A percentile compares a stretch with the other conserved stretches of the same genome.
These are phyloP conservation scores for Zymoseptoria brevis DNA, from an alignment of 2,329 filamentous ascomycete species.

Conservation along the genomic window DNA sequence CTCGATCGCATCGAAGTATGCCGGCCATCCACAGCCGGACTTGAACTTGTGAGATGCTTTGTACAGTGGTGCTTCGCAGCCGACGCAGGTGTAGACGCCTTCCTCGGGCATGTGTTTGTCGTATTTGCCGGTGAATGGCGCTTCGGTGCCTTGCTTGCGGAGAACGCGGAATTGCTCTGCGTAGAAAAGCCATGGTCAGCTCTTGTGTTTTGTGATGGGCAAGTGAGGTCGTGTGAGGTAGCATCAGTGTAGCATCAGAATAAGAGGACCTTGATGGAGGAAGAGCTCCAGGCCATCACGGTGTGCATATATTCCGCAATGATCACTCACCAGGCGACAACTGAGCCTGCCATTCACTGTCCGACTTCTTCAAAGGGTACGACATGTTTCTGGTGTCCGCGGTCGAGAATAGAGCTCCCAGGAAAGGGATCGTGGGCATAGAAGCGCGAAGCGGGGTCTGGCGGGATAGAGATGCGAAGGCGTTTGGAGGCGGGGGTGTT, in stretches of 20 bases:
- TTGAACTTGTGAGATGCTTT: conserved; percentile 92
- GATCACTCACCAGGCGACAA: conserved; percentile 57
- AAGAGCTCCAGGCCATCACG: neutral
- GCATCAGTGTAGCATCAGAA: neutral
- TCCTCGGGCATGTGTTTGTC: conserved; percentile 72
- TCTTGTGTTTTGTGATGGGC: conserved; percentile 26
- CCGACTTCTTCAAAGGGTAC: conserved; percentile 71
- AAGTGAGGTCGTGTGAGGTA: neutral
- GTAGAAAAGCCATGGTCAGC: neutral
- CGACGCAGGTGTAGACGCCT: conserved; percentile 82
- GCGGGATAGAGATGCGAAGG: conserved; percentile 25
- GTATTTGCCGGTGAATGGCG: conserved; percentile 69
- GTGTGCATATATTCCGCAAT: neutral
- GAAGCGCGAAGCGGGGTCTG: conserved; percentile 35
- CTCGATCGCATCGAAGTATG: conserved; percentile 92
- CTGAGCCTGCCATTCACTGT: conserved; percentile 84
- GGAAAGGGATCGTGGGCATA: conserved; percentile 71
- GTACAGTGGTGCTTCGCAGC: conserved; percentile 81
- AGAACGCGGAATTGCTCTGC: conserved; percentile 92
- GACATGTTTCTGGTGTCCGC: conserved; percentile 53
- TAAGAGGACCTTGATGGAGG: conserved; percentile 12
- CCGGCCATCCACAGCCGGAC: conserved; percentile 94
- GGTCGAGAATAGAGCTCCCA: conserved; percentile 67
- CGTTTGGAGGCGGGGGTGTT: conserved; percentile 14
- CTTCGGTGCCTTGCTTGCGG: conserved; percentile 84